Evolutionary conservation across 2,329 filamentous ascomycete genomes (phyloP).

Genomic region (Colletotrichum sp.): DNA sequence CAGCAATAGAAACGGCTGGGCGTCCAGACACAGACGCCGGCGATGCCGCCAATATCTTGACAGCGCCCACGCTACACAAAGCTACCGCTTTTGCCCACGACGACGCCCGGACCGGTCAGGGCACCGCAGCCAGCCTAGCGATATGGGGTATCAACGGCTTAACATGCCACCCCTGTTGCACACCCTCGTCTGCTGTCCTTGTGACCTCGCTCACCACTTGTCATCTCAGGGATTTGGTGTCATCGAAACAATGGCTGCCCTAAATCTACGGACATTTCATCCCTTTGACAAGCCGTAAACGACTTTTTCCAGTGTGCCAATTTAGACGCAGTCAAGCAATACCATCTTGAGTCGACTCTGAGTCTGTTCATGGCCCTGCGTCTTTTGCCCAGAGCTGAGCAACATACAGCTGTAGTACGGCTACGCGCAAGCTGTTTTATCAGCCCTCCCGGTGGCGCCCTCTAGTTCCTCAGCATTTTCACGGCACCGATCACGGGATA

Average conservation of each 20-base stretch:
- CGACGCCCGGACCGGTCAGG: conserved; percentile 17
- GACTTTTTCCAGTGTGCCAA: background rate
- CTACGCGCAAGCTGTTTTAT: background rate
- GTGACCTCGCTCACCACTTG: conserved; percentile 14
- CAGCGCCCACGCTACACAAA: conserved; percentile 11
- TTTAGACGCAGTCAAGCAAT: background rate
- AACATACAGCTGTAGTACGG: conserved; percentile 2
- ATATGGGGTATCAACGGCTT: conserved; percentile 17
- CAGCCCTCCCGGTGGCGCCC: background rate
- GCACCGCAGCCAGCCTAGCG: conserved; percentile 5
- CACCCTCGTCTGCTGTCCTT: conserved; percentile 12
- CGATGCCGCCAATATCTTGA: conserved; percentile 10
- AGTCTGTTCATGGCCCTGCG: background rate
- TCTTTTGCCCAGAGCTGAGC: background rate
- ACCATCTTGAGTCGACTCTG: background rate
- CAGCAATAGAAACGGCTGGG: background rate
- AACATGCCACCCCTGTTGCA: conserved; percentile 11
- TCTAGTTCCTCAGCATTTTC: background rate
- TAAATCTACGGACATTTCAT: conserved; percentile 3
- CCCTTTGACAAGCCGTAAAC: background rate
- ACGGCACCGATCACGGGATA: background rate
- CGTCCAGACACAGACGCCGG: background rate
- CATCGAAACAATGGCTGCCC: background rate
- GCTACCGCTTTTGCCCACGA: background rate
- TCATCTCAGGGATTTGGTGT: conserved; percentile 6